Conservation (phyloP, 2,329 filamentous ascomycete genomes). For the Scedosporium dehoogii region DNA sequence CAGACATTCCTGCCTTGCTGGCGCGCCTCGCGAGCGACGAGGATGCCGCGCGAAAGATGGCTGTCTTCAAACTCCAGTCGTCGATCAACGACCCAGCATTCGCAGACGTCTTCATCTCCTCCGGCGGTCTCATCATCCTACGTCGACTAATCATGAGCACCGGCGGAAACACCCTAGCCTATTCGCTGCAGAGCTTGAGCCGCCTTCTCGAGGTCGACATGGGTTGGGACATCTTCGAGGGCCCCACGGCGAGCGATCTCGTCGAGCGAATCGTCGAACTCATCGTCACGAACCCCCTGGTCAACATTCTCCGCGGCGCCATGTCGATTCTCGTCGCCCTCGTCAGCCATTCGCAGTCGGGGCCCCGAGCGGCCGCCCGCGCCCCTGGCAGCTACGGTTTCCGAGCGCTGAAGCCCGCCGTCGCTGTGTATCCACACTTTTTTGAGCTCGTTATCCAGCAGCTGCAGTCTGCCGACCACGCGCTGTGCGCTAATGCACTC, state of each 20-base stretch:
- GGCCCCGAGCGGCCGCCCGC: conserved; percentile 24
- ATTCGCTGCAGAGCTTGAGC: conserved; percentile 81
- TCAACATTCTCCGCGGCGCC: conserved; percentile 92
- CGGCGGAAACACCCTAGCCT: conserved; percentile 88
- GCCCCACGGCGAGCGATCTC: conserved; percentile 51
- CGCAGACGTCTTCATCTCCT: conserved; percentile 89
- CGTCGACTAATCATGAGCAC: conserved; percentile 75
- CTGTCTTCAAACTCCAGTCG: conserved; percentile 93
- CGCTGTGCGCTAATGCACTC: conserved; percentile 87
- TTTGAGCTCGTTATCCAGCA: conserved; percentile 88
- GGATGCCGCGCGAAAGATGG: conserved; percentile 95
- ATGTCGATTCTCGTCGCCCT: conserved; percentile 95
- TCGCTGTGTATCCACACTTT: conserved; percentile 86
- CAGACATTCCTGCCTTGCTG: conserved; percentile 55
- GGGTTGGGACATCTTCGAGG: conserved; percentile 85
- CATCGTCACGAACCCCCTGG: conserved; percentile 87
- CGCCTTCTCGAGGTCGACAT: conserved; percentile 90
- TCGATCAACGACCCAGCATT: conserved; percentile 95
- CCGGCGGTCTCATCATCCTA: conserved; percentile 73
- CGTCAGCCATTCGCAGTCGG: conserved; percentile 71
- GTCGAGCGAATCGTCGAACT: conserved; percentile 76
- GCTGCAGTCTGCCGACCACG: conserved; percentile 87
- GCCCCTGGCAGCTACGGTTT: conserved; percentile 68
- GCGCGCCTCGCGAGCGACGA: conserved; percentile 58
- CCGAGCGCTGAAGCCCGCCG: conserved; percentile 80